phyloP scores from a whole-genome alignment of 305 asterid species.

The Plantago coronopus region DNA sequence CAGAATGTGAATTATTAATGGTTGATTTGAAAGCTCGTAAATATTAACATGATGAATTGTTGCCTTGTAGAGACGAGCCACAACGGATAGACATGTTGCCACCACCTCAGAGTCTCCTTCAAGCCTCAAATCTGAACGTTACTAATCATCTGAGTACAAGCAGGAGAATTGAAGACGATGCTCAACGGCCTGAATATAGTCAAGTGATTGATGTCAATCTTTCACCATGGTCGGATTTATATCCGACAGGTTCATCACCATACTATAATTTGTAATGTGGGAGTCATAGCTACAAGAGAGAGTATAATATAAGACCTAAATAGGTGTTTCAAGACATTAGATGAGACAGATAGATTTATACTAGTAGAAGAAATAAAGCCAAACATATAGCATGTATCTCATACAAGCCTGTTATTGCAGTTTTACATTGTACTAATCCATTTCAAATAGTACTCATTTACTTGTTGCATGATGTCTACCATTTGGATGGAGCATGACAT shows the following conservation, averaged over 20 bases:
- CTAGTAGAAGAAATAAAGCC: too few species aligned
- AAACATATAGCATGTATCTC: too few species aligned
- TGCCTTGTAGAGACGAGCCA: conserved; percentile 37
- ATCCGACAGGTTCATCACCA: conserved; percentile 45
- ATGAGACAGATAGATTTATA: too few species aligned
- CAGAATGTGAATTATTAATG: too few species aligned
- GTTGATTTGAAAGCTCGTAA: too few species aligned
- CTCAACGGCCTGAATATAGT: conserved; percentile 44
- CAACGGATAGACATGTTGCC: conserved; percentile 43
- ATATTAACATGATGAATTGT: background rate
- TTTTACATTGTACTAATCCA: too few species aligned
- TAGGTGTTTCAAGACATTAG: too few species aligned
- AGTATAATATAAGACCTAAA: background rate
- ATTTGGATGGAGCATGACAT: too few species aligned
- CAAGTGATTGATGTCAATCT: conserved; percentile 61
- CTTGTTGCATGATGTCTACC: too few species aligned
- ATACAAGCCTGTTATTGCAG: too few species aligned
- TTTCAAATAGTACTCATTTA: too few species aligned
- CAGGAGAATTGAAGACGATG: conserved; percentile 50
- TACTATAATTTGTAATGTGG: conserved; percentile 5
- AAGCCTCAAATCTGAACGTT: conserved; percentile 35
- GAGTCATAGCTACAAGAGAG: background rate
- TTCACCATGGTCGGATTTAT: conserved; percentile 62
- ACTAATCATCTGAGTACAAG: conserved; percentile 43
- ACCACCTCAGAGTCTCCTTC: conserved; percentile 43